These are phyloP conservation scores for Tuber umbilicatum DNA, from an alignment of 495 filamentous ascomycete genomes.

Conservation along the genomic window DNA sequence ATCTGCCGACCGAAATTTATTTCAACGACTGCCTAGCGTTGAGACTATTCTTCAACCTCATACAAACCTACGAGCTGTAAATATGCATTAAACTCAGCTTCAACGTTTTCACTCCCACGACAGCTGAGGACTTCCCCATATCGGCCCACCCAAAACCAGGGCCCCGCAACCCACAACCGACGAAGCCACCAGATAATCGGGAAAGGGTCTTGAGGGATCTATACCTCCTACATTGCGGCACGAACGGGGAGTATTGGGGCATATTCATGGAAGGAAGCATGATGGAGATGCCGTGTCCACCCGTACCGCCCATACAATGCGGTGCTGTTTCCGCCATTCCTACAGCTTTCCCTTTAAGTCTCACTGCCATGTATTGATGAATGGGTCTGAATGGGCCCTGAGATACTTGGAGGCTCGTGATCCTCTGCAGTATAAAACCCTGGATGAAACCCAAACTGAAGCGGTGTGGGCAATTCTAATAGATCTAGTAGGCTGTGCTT, in stretches of 20 bases:
- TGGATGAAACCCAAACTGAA: background rate
- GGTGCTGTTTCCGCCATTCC: background rate
- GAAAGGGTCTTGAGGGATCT: background rate
- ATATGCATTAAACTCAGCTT: background rate
- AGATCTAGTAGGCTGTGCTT: no score
- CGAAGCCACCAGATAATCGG: background rate
- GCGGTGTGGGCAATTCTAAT: background rate
- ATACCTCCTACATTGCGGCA: background rate
- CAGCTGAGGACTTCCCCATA: background rate
- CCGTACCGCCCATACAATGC: background rate
- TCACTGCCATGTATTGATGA: background rate
- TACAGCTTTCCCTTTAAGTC: background rate
- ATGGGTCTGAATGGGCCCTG: conserved; percentile 1
- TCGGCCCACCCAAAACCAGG: background rate
- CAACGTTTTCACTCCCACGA: background rate
- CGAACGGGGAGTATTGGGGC: background rate
- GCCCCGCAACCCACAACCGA: background rate
- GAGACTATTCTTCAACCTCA: background rate
- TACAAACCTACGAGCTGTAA: background rate
- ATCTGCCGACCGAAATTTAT: conserved; percentile 2
- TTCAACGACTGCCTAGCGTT: background rate
- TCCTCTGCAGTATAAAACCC: background rate
- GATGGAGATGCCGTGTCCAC: background rate
- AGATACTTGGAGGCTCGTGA: background rate
- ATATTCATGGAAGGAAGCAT: background rate